Percentiles rank a stretch among this genome's conserved stretches.
Evolutionary conservation across 208 protist genomes (phyloP).

Genomic region (Blastocrithidia nonstop): DNA sequence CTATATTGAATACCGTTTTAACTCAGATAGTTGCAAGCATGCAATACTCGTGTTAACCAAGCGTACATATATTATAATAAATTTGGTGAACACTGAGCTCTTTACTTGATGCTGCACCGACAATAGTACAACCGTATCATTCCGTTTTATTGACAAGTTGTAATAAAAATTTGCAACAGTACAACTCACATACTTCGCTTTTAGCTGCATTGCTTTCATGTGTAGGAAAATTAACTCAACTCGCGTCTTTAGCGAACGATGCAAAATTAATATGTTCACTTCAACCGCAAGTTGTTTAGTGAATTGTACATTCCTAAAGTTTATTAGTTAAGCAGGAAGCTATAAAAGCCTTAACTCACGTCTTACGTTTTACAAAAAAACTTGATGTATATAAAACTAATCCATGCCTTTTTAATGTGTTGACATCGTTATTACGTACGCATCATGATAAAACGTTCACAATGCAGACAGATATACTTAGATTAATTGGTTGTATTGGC

Average conservation of each 20-base stretch:
- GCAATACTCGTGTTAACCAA: slow-evolving; percentile 55
- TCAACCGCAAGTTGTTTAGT: slow-evolving; percentile 50
- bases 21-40: slow-evolving; percentile 76
- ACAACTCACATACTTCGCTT: slow-evolving; percentile 21
- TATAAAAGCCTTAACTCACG: slow-evolving; percentile 64
- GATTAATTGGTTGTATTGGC: slow-evolving; percentile 83
- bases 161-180: slow-evolving; percentile 36
- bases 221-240: slow-evolving; percentile 64
- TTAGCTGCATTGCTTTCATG: slow-evolving; percentile 64
- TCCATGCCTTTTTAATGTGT: slow-evolving; percentile 59
- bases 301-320: slow-evolving; percentile 72
- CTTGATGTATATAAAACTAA: slow-evolving; percentile 64
- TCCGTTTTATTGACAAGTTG: slow-evolving; percentile 60
- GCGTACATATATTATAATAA: slow-evolving; percentile 73
- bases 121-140: slow-evolving; percentile 65
- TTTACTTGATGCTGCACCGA: slow-evolving; percentile 66
- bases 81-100: slow-evolving; percentile 53
- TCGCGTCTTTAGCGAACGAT: too few relatives aligned
- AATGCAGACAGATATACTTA: slow-evolving; percentile 73
- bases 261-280: slow-evolving; percentile 41
- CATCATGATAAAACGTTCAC: slow-evolving; percentile 81
- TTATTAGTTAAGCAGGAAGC: slow-evolving; percentile 76
- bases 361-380: slow-evolving; percentile 78
- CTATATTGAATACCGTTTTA: slow-evolving; percentile 70
- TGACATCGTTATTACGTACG: slow-evolving; percentile 68